Conservation (phyloP, 1,139 yeast species). For the Debaryomyces psychrophilus region DNA sequence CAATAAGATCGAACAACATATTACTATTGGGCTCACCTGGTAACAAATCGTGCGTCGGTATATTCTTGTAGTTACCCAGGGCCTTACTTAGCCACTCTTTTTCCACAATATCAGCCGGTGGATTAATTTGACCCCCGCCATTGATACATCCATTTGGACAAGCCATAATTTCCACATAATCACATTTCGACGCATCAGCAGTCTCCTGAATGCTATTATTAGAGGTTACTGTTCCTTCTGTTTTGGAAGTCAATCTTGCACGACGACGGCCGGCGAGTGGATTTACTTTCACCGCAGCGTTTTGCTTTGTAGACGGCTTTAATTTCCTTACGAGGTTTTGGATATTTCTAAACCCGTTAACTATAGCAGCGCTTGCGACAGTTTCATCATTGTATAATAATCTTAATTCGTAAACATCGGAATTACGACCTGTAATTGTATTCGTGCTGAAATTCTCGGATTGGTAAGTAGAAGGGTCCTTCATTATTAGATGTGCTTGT, state of each 20-base stretch:
- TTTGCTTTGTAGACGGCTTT: constrained; percentile 43
- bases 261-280: constrained; percentile 48
- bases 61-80: constrained; percentile 31
- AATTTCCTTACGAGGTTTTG: constrained; percentile 88
- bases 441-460: constrained; percentile 26
- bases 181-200: constrained; percentile 70
- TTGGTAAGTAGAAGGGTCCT: constrained; percentile 24
- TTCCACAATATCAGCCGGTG: constrained; percentile 39
- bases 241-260: constrained; percentile 32
- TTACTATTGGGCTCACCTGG: constrained; percentile 14
- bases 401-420: constrained; percentile 73
- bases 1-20: constrained; percentile 18
- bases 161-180: constrained; percentile 95
- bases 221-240: constrained; percentile 25
- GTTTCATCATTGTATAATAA: constrained; percentile 39
- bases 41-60: constrained; percentile 26
- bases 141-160: constrained; percentile 98
- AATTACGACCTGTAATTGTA: constrained; percentile 64
- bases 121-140: constrained; percentile 89
- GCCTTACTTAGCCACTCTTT: constrained; percentile 49
- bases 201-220: constrained; percentile 32
- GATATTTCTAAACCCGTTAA: constrained; percentile 91
- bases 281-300: constrained; percentile 27
- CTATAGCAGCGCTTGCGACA: constrained; percentile 71
- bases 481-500: constrained; percentile 31